phyloP scores from a whole-genome alignment of 2,329 filamentous ascomycete genomes.

The Pestalotiopsis sp. region DNA sequence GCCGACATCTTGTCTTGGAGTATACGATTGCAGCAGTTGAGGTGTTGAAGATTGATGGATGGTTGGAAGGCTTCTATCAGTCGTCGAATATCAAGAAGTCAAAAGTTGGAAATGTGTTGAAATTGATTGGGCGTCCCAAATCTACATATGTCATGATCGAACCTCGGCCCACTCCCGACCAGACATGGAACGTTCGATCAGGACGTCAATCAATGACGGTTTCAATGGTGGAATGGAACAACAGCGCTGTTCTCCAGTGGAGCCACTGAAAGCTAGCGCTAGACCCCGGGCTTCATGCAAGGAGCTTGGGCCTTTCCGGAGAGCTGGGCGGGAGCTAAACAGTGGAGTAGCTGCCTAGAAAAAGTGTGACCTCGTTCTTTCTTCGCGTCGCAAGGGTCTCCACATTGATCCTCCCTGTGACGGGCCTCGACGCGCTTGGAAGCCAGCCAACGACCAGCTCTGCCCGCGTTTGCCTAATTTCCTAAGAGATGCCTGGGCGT shows the following conservation, averaged over 20 bases:
- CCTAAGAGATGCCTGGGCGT: neutral
- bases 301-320: conserved; percentile 8
- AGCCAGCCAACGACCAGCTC: neutral
- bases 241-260: neutral
- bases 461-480: conserved; percentile 10
- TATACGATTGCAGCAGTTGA: neutral
- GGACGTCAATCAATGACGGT: conserved; percentile 9
- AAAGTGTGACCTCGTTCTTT: conserved; percentile 18
- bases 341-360: neutral
- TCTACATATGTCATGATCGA: neutral
- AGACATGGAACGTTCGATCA: neutral
- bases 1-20: conserved; percentile 40
- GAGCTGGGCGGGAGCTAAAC: neutral
- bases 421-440: conserved; percentile 1
- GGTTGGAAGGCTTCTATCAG: neutral
- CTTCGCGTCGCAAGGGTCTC: conserved; percentile 7
- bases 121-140: neutral
- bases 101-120: neutral
- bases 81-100: neutral
- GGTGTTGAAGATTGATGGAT: neutral
- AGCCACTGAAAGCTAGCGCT: neutral
- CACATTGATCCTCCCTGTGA: neutral
- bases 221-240: neutral
- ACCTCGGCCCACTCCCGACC: conserved; percentile 6
- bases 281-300: conserved; percentile 1